Percentiles rank a stretch among this genome's conserved stretches.
Evolutionary conservation across 768 basidiomycete genomes (phyloP).

Genomic region (Lactarius trivialis): DNA sequence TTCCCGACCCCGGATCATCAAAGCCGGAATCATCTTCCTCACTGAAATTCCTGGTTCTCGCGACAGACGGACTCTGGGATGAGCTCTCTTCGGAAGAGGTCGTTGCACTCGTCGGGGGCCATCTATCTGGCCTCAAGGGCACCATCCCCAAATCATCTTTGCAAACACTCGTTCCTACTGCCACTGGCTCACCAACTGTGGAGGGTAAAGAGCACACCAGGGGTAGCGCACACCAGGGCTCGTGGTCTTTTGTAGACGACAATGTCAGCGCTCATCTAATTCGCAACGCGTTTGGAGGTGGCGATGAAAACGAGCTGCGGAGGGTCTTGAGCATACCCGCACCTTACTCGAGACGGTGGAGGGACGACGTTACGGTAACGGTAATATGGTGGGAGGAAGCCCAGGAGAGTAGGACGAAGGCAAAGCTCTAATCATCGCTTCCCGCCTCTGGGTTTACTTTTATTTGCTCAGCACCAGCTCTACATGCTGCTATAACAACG

Average conservation of each 20-base stretch:
- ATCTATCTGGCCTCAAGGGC: constrained; percentile 67
- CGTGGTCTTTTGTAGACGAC: constrained; percentile 76
- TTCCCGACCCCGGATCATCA: constrained; percentile 35
- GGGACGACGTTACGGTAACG: constrained; percentile 83
- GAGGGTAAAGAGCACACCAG: constrained; percentile 53
- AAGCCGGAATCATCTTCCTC: constrained; percentile 29
- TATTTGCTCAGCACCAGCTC: constrained; percentile 10
- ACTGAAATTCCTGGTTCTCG: constrained; percentile 77
- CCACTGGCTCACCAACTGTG: constrained; percentile 46
- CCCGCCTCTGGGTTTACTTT: constrained; percentile 16
- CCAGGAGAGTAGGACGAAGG: constrained; percentile 39
- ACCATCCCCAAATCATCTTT: constrained; percentile 53
- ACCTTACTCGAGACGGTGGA: constrained; percentile 65
- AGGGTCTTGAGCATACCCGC: constrained; percentile 75
- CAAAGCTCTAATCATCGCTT: constrained; percentile 43
- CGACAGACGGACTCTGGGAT: constrained; percentile 70
- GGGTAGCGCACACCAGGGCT: constrained; percentile 35
- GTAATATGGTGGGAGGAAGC: constrained; percentile 81
- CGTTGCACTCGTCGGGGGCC: constrained; percentile 78
- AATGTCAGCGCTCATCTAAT: constrained; percentile 80
- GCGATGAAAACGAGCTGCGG: constrained; percentile 51
- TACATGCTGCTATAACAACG: constrained; percentile 11
- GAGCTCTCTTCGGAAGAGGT: constrained; percentile 68
- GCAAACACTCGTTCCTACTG: constrained; percentile 47
- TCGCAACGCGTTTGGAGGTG: constrained; percentile 89